These are phyloP conservation scores for Teratosphaeria zuluensis DNA, from an alignment of 2,329 filamentous ascomycete genomes.

Conservation along the genomic window DNA sequence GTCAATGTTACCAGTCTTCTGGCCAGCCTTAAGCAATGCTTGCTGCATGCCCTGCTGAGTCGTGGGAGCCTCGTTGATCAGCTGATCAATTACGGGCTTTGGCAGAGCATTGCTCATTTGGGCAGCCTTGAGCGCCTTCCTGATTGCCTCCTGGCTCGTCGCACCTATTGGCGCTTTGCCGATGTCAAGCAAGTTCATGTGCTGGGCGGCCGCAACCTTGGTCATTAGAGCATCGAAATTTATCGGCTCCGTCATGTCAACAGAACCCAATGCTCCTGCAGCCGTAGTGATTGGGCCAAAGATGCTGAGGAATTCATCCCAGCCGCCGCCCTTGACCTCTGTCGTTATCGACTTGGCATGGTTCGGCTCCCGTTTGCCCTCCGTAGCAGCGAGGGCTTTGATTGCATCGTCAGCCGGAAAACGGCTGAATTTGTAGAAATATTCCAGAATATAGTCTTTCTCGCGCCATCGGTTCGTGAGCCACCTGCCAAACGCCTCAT, in stretches of 20 bases:
- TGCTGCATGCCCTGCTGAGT: conserved; percentile 22
- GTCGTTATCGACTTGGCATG: conserved; percentile 38
- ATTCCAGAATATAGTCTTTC: conserved; percentile 81
- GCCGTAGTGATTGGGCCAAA: conserved; percentile 43
- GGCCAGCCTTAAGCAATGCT: conserved; percentile 14
- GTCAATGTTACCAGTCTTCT: conserved; percentile 14
- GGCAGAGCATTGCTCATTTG: conserved; percentile 21
- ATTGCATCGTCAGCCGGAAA: conserved; percentile 60
- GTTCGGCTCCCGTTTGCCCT: conserved; percentile 27
- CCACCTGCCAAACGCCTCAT: conserved; percentile 72
- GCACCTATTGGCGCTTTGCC: conserved; percentile 17
- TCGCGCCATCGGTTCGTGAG: conserved; percentile 79
- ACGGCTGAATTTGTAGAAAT: conserved; percentile 61
- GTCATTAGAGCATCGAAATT: conserved; percentile 26
- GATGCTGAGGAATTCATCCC: conserved; percentile 44
- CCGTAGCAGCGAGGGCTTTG: conserved; percentile 27
- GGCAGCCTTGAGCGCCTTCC: conserved; percentile 21
- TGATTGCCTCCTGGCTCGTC: conserved; percentile 22
- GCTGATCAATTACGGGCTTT: conserved; percentile 17
- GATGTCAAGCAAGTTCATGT: conserved; percentile 19
- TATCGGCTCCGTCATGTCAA: conserved; percentile 31
- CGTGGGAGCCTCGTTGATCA: conserved; percentile 18
- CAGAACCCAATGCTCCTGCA: conserved; percentile 37
- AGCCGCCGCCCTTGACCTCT: conserved; percentile 39
- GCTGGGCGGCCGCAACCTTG: conserved; percentile 25